Percentiles rank a stretch among this genome's conserved stretches.
phyloP scores from a whole-genome alignment of 75 land plant genomes.

The Pseudotsuga menziesii region DNA sequence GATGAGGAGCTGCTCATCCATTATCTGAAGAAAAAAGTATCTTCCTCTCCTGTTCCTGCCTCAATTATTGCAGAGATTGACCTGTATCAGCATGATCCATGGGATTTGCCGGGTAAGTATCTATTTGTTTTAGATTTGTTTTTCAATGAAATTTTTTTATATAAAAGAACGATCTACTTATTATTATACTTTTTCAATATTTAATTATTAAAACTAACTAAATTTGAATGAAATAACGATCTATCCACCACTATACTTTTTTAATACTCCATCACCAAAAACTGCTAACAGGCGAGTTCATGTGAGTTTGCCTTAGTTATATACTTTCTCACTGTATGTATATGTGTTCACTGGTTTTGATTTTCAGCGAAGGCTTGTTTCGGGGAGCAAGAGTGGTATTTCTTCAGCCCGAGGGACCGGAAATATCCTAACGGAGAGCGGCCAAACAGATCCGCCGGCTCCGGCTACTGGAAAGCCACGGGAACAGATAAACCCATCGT shows the following conservation, averaged over 20 bases:
- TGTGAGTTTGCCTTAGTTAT: neutral
- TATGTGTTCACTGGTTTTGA: neutral
- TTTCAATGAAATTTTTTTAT: no score
- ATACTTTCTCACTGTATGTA: no score
- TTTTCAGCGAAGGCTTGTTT: slow-evolving; percentile 39
- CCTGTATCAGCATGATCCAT: slow-evolving; percentile 8
- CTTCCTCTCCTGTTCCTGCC: neutral
- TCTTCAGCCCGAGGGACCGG: slow-evolving; percentile 49
- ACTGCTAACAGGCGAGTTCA: neutral
- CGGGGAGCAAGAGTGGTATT: slow-evolving; percentile 59
- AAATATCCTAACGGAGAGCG: slow-evolving; percentile 53
- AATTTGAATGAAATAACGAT: no score
- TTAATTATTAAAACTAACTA: no score
- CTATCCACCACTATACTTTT: no score
- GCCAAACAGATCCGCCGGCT: slow-evolving; percentile 44
- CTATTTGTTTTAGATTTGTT: no score
- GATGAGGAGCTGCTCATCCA: slow-evolving; percentile 16
- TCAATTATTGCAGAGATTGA: slow-evolving; percentile 14
- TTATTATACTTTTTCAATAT: no score
- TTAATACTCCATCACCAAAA: no score
- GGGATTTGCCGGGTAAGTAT: slow-evolving; percentile 1
- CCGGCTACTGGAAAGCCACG: slow-evolving; percentile 62
- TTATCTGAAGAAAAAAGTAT: slow-evolving; percentile 5
- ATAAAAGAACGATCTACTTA: no score
- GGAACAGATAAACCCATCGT: slow-evolving; percentile 50